These are phyloP conservation scores for Geotrichum phurueaensis DNA, from an alignment of 1,139 yeast genomes.

Conservation along the genomic window DNA sequence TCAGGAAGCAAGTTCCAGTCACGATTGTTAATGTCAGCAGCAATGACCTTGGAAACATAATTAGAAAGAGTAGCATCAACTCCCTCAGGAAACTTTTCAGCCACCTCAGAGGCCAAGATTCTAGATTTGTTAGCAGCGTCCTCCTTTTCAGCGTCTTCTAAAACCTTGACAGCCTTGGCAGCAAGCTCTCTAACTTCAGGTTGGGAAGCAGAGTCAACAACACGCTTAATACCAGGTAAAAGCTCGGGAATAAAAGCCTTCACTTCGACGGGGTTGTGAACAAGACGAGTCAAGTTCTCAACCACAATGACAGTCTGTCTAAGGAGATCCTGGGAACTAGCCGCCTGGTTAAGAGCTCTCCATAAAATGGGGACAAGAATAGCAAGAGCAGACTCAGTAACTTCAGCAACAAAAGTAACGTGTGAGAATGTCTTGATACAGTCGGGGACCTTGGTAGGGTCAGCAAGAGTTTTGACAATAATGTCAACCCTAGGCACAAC, in stretches of 20 bases:
- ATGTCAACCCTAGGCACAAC: slow-evolving; percentile 78
- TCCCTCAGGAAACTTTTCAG: slow-evolving; percentile 22
- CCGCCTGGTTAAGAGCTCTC: slow-evolving; percentile 81
- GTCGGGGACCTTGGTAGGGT: slow-evolving; percentile 81
- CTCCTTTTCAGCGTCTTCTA: slow-evolving; percentile 68
- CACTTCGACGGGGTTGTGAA: slow-evolving; percentile 88
- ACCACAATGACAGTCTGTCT: slow-evolving; percentile 96
- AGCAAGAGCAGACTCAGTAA: slow-evolving; percentile 90
- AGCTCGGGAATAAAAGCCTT: slow-evolving; percentile 80
- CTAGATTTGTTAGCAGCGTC: slow-evolving; percentile 76
- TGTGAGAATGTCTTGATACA: slow-evolving; percentile 87
- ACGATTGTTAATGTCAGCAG: slow-evolving; percentile 77
- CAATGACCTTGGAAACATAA: slow-evolving; percentile 54
- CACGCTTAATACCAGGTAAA: slow-evolving; percentile 85
- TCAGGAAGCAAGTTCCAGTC: slow-evolving; percentile 76
- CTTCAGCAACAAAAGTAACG: slow-evolving; percentile 97
- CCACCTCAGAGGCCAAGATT: slow-evolving; percentile 52
- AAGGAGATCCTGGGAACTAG: slow-evolving; percentile 90
- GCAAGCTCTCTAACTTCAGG: slow-evolving; percentile 97
- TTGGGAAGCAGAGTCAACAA: slow-evolving; percentile 80
- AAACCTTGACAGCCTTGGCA: slow-evolving; percentile 70
- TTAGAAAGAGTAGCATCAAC: slow-evolving; percentile 36
- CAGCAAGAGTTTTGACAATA: slow-evolving; percentile 81
- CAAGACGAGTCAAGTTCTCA: slow-evolving; percentile 91
- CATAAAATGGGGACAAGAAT: slow-evolving; percentile 86